Evolutionary conservation across 331 rosid genomes (phyloP), one percentile per base, ranked within the genome.

Genomic region (Rosa hybrid): DNA sequence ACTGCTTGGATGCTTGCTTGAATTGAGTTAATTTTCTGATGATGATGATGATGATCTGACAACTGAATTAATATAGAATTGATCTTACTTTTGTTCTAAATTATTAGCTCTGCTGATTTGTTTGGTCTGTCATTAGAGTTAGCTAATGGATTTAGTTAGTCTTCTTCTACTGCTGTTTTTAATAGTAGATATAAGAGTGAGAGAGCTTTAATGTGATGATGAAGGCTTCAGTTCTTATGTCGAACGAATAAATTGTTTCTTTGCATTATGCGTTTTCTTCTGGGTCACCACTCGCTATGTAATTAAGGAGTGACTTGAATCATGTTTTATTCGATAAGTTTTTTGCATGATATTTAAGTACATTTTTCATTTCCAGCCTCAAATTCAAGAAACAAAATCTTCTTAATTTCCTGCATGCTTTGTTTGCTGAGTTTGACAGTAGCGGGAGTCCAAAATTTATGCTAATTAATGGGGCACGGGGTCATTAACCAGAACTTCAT

Each of bases 1-100:
- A 87, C 98, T 12, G 87, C 87, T 74, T 93, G 99, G 99, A 72
- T 95, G 20, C 89, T 92, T 82, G 86, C 90, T 87, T 89, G 80
- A 83, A 63, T 54, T 63, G 39, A 65, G 71, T 65, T 65, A 16
- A 39, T 16, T 14, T 12, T 50, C 57, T 72, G 18, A 50, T 64
- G 63, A 64, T 25, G 50, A 27, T 27, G 30, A 16, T 41, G 41
- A 76, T 75, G 30, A 63, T 77, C 72, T 71, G 78, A 79, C 80
- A 42, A 41, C 46, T 56, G 69, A 38, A 70, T 71, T 72, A 44
- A 41, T 72, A 53, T 9, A 54, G 38, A 68, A 81, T 42, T 6
- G 5, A 45, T 54, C 62, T 71, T 18, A 27, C 30, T 71, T 49
- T 39, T 70, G 7, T 23, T 57, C 49, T 72, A 30, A 64, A 34